Evolutionary conservation across 768 basidiomycete species (phyloP).

Genomic region (Suillus discolor): DNA sequence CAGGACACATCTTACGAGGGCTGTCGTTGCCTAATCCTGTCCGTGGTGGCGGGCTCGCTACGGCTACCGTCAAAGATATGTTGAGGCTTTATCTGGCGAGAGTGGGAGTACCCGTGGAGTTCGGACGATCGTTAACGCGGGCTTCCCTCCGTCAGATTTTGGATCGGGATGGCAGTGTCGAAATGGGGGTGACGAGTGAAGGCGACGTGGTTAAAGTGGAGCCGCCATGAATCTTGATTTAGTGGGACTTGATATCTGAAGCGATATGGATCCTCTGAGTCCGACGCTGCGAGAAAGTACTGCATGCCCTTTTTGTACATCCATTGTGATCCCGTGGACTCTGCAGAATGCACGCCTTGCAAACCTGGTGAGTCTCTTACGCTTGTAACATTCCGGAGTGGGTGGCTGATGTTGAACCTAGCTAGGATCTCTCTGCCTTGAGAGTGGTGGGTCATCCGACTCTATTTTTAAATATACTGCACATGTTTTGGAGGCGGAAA

Average conservation of each 20-base stretch:
- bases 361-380: neutral
- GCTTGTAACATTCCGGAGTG: neutral
- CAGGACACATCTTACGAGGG: conserved; percentile 43
- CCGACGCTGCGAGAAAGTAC: neutral
- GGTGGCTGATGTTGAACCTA: neutral
- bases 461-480: neutral
- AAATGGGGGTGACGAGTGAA: too few species aligned
- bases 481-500: neutral
- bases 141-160: neutral
- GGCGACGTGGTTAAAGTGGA: neutral
- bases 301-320: neutral
- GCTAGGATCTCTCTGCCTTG: neutral
- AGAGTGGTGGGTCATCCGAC: neutral
- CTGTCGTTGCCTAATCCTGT: conserved; percentile 21
- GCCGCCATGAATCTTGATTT: neutral
- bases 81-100: conserved; percentile 32
- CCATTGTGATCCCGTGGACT: neutral
- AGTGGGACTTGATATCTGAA: conserved; percentile 1
- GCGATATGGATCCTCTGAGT: neutral
- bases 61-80: conserved; percentile 18
- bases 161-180: neutral
- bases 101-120: conserved; percentile 32
- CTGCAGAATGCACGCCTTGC: neutral
- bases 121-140: conserved; percentile 14
- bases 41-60: conserved; percentile 9